These are phyloP conservation scores for Yamadazyma triangularis DNA, from an alignment of 1,139 yeast species.

Conservation along the genomic window DNA sequence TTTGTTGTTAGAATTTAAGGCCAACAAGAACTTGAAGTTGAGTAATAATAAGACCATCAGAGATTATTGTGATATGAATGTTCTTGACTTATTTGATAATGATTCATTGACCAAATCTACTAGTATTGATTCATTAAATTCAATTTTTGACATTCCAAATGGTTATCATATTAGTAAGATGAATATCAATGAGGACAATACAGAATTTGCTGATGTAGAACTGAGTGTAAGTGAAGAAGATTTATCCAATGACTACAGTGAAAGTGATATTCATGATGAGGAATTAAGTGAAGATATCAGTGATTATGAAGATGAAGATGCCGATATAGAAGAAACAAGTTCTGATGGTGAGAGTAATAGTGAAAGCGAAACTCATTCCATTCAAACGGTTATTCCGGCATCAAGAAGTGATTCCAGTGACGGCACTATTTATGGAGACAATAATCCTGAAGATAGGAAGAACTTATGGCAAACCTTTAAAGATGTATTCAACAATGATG, in stretches of 20 bases:
- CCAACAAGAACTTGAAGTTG: constrained; percentile 56
- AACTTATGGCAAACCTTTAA: constrained; percentile 59
- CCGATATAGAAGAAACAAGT: constrained; percentile 2
- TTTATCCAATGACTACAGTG: constrained; percentile 9
- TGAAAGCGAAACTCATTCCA: not conserved
- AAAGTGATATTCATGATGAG: constrained; percentile 27
- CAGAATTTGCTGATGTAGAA: constrained; percentile 44
- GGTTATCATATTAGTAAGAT: constrained; percentile 42
- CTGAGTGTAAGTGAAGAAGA: constrained; percentile 17
- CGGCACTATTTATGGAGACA: constrained; percentile 1
- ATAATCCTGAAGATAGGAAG: constrained; percentile 17
- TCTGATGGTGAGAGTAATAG: constrained; percentile 2
- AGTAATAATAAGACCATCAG: constrained; percentile 52
- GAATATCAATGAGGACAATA: constrained; percentile 18
- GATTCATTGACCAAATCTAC: not conserved
- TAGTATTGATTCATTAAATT: constrained; percentile 34
- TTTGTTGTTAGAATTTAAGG: constrained; percentile 57
- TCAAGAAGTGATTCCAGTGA: constrained; percentile 1
- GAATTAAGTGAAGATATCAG: constrained; percentile 16
- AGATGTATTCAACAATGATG: constrained; percentile 49
- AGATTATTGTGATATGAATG: constrained; percentile 61
- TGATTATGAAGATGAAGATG: constrained; percentile 6
- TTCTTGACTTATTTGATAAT: constrained; percentile 48
- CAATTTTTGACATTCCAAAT: constrained; percentile 30
- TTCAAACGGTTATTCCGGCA: not conserved